Evolutionary conservation across 2,329 filamentous ascomycete genomes (phyloP).

Genomic region (Thelonectria rubi): DNA sequence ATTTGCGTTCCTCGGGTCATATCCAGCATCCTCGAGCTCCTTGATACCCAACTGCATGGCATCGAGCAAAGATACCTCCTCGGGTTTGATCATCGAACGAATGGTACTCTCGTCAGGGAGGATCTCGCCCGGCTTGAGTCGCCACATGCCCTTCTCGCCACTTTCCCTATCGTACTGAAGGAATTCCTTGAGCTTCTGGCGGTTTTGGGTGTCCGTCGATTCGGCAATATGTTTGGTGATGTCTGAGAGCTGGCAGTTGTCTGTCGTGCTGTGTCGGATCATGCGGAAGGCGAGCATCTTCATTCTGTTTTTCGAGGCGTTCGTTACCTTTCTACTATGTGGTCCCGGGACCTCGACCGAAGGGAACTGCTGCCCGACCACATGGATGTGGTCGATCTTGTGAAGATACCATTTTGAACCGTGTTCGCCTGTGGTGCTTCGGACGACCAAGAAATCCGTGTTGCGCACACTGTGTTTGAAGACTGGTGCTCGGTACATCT

Average conservation of each 20-base stretch:
- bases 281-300: conserved; percentile 96
- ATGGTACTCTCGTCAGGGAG: conserved; percentile 84
- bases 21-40: conserved; percentile 90
- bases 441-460: conserved; percentile 87
- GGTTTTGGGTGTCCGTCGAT: conserved; percentile 92
- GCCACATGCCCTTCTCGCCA: conserved; percentile 79
- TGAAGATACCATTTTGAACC: conserved; percentile 85
- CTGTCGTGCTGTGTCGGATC: conserved; percentile 77
- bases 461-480: conserved; percentile 83
- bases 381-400: conserved; percentile 89
- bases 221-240: conserved; percentile 93
- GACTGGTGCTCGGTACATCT: conserved; percentile 93
- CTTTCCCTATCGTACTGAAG: conserved; percentile 85
- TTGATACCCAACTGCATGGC: conserved; percentile 96
- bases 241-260: conserved; percentile 78
- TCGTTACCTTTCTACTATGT: conserved; percentile 93
- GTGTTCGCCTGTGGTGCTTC: conserved; percentile 80
- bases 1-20: conserved; percentile 70
- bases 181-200: conserved; percentile 97
- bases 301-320: conserved; percentile 94
- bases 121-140: conserved; percentile 74
- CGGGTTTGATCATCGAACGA: conserved; percentile 89
- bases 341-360: conserved; percentile 92
- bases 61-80: conserved; percentile 93
- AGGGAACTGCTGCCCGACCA: conserved; percentile 93